Base-by-base conservation (phyloP, 305 asterid genomes). In the Fraxinus nigra region DNA sequence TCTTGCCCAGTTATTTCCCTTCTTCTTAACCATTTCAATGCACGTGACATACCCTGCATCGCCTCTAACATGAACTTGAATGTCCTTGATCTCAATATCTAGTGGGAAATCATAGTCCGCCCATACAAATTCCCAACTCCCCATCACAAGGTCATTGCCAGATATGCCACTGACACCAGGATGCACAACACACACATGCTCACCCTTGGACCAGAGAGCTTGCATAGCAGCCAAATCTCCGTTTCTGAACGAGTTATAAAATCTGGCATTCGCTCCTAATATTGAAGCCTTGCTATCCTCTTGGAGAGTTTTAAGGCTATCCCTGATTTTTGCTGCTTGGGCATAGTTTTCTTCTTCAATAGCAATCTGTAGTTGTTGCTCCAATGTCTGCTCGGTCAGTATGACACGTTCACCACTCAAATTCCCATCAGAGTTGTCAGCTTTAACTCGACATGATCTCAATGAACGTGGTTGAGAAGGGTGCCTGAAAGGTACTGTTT, bases 111-210 rank as follows among this genome's bases (percentile, higher is more conserved):
- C 98, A 32, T 94, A 94, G 76, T 96, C 99, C 18, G 56, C 56
- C 99, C 98, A 93, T 22, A 96, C 98, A 30, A 93, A 93, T 78
- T 93, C 99, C 99, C 98, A 94, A 85, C 97, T 94, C 38, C 99
- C 98, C 99, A 96, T 96, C 43, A 96, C 89, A 38, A 94, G 97
- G 82, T 96, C 99, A 79, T 96, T 77, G 3, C 99, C 98, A 3
- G 97, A 90, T 80, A 96, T 96, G 76, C 98, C 99, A 67, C 98
- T 94, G 79, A 94, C 99, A 10, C 98, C 99, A 0, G 99, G 98
- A 86, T 93, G 99, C 8, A 96, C 98, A 20, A 94, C 97, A 43
- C 99, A 96, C 30, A 88, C 95, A 24, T 93, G 91, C 40, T 91
- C 94, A 6, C 94, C 92, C 86, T 88, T 96, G 0, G 97, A 92